Percentiles rank a stretch among this genome's conserved stretches.
These are phyloP conservation scores for Aspergillus steynii DNA, from an alignment of 495 filamentous ascomycete genomes.

Conservation along the genomic window DNA sequence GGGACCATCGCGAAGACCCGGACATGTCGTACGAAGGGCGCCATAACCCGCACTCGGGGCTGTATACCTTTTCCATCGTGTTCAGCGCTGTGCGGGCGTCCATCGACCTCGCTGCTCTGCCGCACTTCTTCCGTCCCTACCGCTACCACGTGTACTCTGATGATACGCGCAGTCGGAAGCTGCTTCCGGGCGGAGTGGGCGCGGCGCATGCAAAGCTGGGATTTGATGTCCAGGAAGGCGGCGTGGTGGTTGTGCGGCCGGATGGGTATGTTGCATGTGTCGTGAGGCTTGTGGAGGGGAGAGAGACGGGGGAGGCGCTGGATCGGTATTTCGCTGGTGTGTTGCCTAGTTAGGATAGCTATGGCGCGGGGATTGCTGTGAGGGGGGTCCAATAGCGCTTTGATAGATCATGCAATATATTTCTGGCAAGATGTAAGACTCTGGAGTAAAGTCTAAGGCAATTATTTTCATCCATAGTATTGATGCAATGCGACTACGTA, in stretches of 20 bases:
- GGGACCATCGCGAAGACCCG: conserved; percentile 37
- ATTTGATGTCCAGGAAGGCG: conserved; percentile 58
- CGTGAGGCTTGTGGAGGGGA: conserved; percentile 61
- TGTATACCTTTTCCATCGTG: conserved; percentile 68
- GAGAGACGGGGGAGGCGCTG: conserved; percentile 67
- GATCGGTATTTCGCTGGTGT: conserved; percentile 61
- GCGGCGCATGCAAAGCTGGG: conserved; percentile 77
- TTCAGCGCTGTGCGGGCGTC: conserved; percentile 55
- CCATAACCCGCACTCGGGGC: conserved; percentile 69
- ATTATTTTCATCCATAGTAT: too few species aligned
- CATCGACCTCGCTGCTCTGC: conserved; percentile 62
- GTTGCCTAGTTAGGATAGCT: background rate
- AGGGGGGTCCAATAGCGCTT: too few species aligned
- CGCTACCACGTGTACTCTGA: conserved; percentile 73
- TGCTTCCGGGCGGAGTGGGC: conserved; percentile 52
- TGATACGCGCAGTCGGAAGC: conserved; percentile 47
- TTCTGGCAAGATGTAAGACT: too few species aligned
- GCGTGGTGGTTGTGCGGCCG: conserved; percentile 70
- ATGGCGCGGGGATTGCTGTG: too few species aligned
- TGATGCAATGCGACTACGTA: too few species aligned
- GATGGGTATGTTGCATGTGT: conserved; percentile 72
- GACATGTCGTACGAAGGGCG: conserved; percentile 62
- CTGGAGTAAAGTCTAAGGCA: too few species aligned
- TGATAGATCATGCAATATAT: too few species aligned
- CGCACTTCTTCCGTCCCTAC: conserved; percentile 60